A percentile compares a stretch with the other conserved stretches of the same genome.
Evolutionary conservation across 306 rosid genomes (phyloP).

Genomic region (Argentina anserina): DNA sequence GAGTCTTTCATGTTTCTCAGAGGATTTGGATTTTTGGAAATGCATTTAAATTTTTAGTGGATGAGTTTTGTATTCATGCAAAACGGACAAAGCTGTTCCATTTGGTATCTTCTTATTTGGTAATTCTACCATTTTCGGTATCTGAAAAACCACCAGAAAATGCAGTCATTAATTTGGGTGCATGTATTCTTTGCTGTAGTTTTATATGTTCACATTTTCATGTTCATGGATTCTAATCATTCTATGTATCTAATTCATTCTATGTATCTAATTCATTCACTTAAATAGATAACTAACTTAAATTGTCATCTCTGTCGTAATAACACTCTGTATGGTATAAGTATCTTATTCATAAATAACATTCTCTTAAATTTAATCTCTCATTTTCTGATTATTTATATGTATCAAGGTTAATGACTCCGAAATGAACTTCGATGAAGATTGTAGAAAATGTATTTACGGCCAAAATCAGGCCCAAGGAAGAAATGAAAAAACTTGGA

Average conservation of each 20-base stretch:
- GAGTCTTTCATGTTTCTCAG: not conserved
- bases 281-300: too few relatives aligned
- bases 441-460: not conserved
- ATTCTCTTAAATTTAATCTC: too few relatives aligned
- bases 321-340: too few relatives aligned
- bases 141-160: not conserved
- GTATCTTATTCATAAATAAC: too few relatives aligned
- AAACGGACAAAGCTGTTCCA: slow-evolving; percentile 6
- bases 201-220: not conserved
- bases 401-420: too few relatives aligned
- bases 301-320: too few relatives aligned
- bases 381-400: too few relatives aligned
- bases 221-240: too few relatives aligned
- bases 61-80: not conserved
- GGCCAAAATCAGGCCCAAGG: not conserved
- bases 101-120: slow-evolving; percentile 3
- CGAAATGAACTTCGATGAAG: too few relatives aligned
- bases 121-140: not conserved
- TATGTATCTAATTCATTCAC: too few relatives aligned
- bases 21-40: slow-evolving; percentile 7
- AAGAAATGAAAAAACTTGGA: not conserved
- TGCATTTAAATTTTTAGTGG: not conserved
- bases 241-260: too few relatives aligned
- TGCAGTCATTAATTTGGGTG: not conserved
- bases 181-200: not conserved